These are phyloP conservation scores for Pilaira anomala DNA, from an alignment of 192 early-diverging fungal species.

Conservation along the genomic window DNA sequence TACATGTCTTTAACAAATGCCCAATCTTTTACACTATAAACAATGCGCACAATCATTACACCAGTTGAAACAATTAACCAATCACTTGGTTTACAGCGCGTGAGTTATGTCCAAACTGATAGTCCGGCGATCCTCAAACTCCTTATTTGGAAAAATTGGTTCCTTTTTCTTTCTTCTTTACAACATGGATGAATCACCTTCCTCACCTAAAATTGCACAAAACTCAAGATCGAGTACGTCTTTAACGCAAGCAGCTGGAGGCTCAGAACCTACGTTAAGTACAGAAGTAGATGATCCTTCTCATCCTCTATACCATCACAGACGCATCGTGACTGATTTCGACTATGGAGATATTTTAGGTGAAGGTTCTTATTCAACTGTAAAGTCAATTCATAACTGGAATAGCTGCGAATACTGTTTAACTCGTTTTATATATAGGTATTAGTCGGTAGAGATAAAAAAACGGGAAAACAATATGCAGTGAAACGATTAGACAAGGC, in stretches of 20 bases:
- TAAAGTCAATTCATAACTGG: conserved; percentile 25
- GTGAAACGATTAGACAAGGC: conserved; percentile 88
- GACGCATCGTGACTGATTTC: conserved; percentile 81
- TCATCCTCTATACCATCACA: conserved; percentile 46
- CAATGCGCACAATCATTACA: too few relatives aligned
- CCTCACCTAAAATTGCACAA: neutral
- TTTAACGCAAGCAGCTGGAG: conserved; percentile 6
- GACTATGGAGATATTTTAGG: conserved; percentile 80
- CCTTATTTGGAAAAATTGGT: neutral
- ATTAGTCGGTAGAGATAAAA: conserved; percentile 71
- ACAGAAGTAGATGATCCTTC: conserved; percentile 30
- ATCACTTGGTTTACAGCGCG: too few relatives aligned
- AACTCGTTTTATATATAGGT: conserved; percentile 41
- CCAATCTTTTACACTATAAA: too few relatives aligned
- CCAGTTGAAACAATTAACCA: too few relatives aligned
- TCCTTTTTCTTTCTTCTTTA: too few relatives aligned
- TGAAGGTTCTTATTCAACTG: conserved; percentile 95
- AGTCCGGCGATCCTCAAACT: conserved; percentile 3
- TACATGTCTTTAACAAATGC: too few relatives aligned
- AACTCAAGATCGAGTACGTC: conserved; percentile 4
- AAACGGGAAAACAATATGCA: conserved; percentile 70
- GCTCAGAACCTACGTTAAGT: conserved; percentile 1
- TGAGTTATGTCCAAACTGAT: too few relatives aligned
- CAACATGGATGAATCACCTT: neutral
- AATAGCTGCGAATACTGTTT: neutral